Percentiles rank a stretch among this genome's conserved stretches.
Evolutionary conservation across 1,139 yeast genomes (phyloP).

Genomic region (Pichia sp.): DNA sequence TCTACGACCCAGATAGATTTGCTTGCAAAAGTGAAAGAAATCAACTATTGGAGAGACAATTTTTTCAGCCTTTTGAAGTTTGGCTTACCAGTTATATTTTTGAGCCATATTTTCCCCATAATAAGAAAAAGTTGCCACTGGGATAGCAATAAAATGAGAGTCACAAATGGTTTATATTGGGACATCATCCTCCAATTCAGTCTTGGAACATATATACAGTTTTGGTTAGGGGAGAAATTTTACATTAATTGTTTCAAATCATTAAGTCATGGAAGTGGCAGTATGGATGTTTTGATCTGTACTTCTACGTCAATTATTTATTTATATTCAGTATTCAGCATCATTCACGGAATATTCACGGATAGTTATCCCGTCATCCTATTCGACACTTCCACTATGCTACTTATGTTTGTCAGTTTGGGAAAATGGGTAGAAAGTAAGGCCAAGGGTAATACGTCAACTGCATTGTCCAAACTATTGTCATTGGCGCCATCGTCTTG

Average conservation of each 20-base stretch:
- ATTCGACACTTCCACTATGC: constrained; percentile 86
- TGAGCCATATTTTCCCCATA: constrained; percentile 47
- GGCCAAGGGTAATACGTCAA: constrained; percentile 92
- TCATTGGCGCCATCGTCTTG: constrained; percentile 80
- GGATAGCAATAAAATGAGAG: constrained; percentile 7
- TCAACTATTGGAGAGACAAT: constrained; percentile 60
- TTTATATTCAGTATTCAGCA: constrained; percentile 63
- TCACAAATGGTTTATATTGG: constrained; percentile 46
- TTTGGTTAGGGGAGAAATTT: constrained; percentile 61
- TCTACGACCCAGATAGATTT: constrained; percentile 62
- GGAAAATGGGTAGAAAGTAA: constrained; percentile 90
- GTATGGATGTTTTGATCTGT: constrained; percentile 91
- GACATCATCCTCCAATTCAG: constrained; percentile 59
- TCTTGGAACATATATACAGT: constrained; percentile 65
- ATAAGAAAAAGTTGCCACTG: constrained; percentile 24
- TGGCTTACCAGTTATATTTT: constrained; percentile 61
- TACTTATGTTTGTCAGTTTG: constrained; percentile 73
- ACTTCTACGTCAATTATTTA: constrained; percentile 80
- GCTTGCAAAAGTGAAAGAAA: constrained; percentile 67
- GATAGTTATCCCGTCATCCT: constrained; percentile 59
- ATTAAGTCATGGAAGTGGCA: constrained; percentile 71
- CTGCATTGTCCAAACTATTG: constrained; percentile 75
- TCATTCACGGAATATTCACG: constrained; percentile 38
- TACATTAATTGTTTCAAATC: constrained; percentile 62
- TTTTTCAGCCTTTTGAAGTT: constrained; percentile 48